Evolutionary conservation across 176 grass and related monocot genomes (phyloP), one percentile per base, ranked within the genome.

Genomic region (Triticum timopheevii): DNA sequence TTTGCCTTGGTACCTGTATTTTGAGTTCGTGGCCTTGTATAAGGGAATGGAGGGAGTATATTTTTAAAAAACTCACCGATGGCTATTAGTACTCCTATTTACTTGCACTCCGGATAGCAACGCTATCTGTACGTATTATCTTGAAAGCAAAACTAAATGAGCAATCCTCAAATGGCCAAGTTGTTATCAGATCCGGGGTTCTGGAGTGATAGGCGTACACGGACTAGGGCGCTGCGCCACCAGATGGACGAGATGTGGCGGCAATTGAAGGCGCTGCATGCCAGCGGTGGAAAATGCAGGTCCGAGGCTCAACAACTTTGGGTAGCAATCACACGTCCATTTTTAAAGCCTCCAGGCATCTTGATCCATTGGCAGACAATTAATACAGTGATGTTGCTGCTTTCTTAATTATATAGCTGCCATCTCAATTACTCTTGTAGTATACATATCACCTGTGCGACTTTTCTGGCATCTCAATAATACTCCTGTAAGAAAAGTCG

Each of bases 211-310:
- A n/a, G 33, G 67, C 34, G 1, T n/a, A 38, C 9, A 34, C 7
- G 3, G 67, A 34, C 10, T 38, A 34, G 31, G 34, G 39, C 34
- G 68, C 19, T 70, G 34, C 69, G 33, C 10, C 20, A 71, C 35
- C 10, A 72, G 36, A 73, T 44, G 10, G 36, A 72, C 36, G 36
- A 58, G 20, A 39, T 39, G 69, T 4, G 34, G 50, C 49, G 24
- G 65, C 76, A 71, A 86, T 86, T 80, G n/a, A 86, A 86, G 49
- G 16, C 76, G 20, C 8, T 8, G 52, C n/a, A 35, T 38, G 25
- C 49, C 28, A 11, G 30, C 10, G 47, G 23, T 50, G 34, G 49
- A 78, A 71, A 86, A 70, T 69, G 76, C 49, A 69, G 75, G 65
- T 45, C 64, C 15, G 59, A 13, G 35, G 23, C 24, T 71, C 76